Conservation (phyloP, 306 rosid species). For the Rubus parviflorus region DNA sequence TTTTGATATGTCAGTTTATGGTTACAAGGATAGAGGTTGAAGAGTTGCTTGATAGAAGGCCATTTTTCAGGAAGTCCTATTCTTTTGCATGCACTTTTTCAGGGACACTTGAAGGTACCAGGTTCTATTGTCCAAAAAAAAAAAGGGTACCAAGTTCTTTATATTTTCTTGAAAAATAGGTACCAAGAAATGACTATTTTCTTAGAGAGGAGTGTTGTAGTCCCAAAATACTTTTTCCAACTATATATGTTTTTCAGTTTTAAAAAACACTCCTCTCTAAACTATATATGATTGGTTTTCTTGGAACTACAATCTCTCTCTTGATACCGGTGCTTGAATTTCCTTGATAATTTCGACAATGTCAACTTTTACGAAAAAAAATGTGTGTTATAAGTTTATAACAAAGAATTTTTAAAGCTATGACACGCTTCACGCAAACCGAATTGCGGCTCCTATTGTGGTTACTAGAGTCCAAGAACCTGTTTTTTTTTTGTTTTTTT, state of each 20-base stretch:
- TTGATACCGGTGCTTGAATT: background rate
- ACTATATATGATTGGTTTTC: background rate
- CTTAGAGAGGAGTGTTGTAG: too few species aligned
- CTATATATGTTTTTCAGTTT: too few species aligned
- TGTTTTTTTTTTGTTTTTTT: too few species aligned
- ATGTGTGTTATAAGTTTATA: background rate
- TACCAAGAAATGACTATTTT: too few species aligned
- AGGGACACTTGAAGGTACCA: background rate
- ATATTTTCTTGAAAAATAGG: too few species aligned
- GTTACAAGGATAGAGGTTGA: background rate
- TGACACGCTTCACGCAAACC: background rate
- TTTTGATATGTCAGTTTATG: background rate
- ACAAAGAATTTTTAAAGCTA: too few species aligned
- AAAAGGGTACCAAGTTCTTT: too few species aligned
- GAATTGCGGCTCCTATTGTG: background rate
- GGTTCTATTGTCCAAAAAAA: too few species aligned
- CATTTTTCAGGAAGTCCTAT: conserved; percentile 7
- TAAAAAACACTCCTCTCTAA: too few species aligned
- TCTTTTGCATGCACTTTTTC: conserved; percentile 3
- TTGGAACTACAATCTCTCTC: background rate
- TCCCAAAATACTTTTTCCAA: too few species aligned
- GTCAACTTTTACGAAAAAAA: too few species aligned
- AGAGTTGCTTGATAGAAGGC: background rate
- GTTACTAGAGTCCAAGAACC: too few species aligned
- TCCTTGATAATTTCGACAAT: background rate